These are phyloP conservation scores for Senecio squalidus DNA, from an alignment of 140 eudicot genomes.

Conservation along the genomic window DNA sequence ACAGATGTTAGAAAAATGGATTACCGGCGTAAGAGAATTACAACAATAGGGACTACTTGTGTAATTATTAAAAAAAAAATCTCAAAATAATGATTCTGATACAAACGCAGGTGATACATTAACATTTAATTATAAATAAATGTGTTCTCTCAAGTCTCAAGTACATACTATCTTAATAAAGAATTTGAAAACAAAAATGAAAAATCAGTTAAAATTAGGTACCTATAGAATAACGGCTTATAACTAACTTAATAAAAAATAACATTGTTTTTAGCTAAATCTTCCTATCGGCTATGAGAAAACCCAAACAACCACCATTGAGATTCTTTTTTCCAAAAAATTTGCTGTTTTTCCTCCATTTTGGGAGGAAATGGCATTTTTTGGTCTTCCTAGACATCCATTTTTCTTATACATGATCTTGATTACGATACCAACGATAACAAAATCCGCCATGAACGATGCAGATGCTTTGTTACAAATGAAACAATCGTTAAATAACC, in stretches of 20 bases:
- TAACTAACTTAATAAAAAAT: background rate
- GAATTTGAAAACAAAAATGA: too few species aligned
- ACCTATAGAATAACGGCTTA: background rate
- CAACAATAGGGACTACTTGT: too few species aligned
- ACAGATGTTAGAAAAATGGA: too few species aligned
- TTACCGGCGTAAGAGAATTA: too few species aligned
- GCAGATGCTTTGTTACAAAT: constrained; percentile 56
- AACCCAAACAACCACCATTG: constrained; percentile 2
- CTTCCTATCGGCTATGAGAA: background rate
- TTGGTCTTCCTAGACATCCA: constrained; percentile 10
- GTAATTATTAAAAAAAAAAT: too few species aligned
- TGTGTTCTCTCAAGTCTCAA: too few species aligned
- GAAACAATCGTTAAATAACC: constrained; percentile 43
- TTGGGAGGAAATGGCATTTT: constrained; percentile 22
- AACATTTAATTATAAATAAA: too few species aligned
- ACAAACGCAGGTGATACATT: too few species aligned
- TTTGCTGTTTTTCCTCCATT: constrained; percentile 1
- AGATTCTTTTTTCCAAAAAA: constrained; percentile 7
- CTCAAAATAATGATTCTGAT: too few species aligned
- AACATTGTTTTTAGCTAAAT: constrained; percentile 9
- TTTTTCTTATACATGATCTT: background rate
- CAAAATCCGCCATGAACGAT: constrained; percentile 37
- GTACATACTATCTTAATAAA: too few species aligned
- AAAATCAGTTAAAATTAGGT: background rate
- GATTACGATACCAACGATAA: constrained; percentile 7